Percentiles rank a stretch among this genome's conserved stretches.
Evolutionary conservation across 163 green algal genomes (phyloP).

Genomic region (Chloromonas sp.): DNA sequence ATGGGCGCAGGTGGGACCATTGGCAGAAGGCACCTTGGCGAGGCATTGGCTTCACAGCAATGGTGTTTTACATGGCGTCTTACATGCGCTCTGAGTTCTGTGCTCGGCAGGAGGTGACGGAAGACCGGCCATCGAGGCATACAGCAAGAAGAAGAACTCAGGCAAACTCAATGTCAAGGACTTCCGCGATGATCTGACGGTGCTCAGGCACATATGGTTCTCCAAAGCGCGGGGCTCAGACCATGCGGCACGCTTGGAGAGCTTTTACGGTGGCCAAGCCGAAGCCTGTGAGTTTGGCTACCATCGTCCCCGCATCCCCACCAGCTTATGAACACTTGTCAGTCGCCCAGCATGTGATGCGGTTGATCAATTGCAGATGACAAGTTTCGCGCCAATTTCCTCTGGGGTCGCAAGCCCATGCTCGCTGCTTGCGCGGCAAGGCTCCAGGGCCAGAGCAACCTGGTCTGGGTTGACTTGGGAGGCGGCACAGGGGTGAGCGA

Average conservation of each 20-base stretch:
- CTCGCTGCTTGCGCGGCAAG: slow-evolving; percentile 85
- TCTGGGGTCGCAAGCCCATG: slow-evolving; percentile 90
- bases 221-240: slow-evolving; percentile 50
- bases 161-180: not conserved
- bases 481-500: slow-evolving; percentile 80
- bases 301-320: too few species aligned
- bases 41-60: too few species aligned
- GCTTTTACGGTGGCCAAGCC: slow-evolving; percentile 79
- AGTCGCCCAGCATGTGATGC: too few species aligned
- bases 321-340: too few species aligned
- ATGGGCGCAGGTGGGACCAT: too few species aligned
- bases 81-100: too few species aligned
- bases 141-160: too few species aligned
- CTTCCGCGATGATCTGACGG: slow-evolving; percentile 63
- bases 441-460: slow-evolving; percentile 53
- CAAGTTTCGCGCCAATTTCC: slow-evolving; percentile 85
- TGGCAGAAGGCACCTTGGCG: too few species aligned
- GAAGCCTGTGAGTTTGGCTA: slow-evolving; percentile 19
- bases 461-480: slow-evolving; percentile 96
- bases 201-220: slow-evolving; percentile 71
- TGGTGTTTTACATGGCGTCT: too few species aligned
- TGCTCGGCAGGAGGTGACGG: too few species aligned
- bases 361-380: slow-evolving; percentile 66
- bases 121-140: too few species aligned
- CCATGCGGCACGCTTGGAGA: slow-evolving; percentile 75